A percentile compares a stretch with the other conserved stretches of the same genome.
phyloP scores from a whole-genome alignment of 108 stramenopile species.

The Nitzschia sp. region DNA sequence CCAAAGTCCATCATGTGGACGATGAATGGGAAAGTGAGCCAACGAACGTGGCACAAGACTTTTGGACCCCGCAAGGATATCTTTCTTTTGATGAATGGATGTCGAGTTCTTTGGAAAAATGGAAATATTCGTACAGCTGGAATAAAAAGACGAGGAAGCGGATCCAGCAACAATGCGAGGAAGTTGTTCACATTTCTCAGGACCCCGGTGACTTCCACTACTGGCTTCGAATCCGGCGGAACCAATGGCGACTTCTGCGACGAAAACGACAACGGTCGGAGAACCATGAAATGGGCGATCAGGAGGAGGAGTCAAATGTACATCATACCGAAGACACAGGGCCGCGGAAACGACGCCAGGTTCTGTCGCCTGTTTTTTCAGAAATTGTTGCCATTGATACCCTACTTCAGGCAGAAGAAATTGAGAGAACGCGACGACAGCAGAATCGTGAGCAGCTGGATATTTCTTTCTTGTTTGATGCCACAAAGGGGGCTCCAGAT shows the following conservation, averaged over 20 bases:
- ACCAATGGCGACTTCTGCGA: conserved; percentile 64
- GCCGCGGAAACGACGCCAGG: conserved; percentile 1
- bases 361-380: conserved; percentile 14
- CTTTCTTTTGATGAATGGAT: conserved; percentile 61
- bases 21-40: conserved; percentile 7
- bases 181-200: conserved; percentile 56
- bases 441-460: conserved; percentile 47
- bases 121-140: conserved; percentile 68
- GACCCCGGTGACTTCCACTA: conserved; percentile 37
- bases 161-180: conserved; percentile 60
- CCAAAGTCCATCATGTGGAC: conserved; percentile 25
- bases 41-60: conserved; percentile 46
- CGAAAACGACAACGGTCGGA: conserved; percentile 50
- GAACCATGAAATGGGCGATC: neutral
- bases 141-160: conserved; percentile 45
- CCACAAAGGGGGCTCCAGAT: conserved; percentile 60
- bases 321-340: neutral
- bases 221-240: conserved; percentile 67
- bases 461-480: conserved; percentile 61
- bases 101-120: conserved; percentile 34
- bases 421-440: conserved; percentile 27
- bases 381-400: conserved; percentile 69
- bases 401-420: conserved; percentile 56
- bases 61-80: conserved; percentile 67
- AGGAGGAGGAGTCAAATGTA: neutral